A percentile compares a stretch with the other conserved stretches of the same genome.
phyloP scores from a whole-genome alignment of 768 basidiomycete genomes.

The Coprinopsis cinerea region DNA sequence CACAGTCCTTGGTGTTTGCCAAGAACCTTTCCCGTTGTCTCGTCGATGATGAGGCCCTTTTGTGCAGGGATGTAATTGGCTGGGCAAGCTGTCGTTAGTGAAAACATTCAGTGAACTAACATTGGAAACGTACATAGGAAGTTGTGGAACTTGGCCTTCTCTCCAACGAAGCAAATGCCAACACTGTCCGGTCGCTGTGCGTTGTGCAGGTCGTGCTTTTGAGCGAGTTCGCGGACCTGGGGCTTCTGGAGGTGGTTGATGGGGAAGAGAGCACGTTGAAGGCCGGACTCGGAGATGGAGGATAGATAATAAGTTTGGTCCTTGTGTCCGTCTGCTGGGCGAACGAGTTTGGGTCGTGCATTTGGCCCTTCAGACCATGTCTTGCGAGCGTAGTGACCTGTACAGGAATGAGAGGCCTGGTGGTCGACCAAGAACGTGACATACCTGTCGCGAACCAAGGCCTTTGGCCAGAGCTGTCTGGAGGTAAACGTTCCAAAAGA shows the following conservation, averaged over 20 bases:
- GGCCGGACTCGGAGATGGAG: constrained; percentile 59
- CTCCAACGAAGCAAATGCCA: constrained; percentile 92
- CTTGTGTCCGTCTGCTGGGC: constrained; percentile 55
- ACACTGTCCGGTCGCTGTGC: constrained; percentile 81
- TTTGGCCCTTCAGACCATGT: constrained; percentile 29
- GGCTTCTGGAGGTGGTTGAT: constrained; percentile 61
- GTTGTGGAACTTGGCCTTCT: constrained; percentile 61
- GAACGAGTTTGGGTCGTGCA: constrained; percentile 47
- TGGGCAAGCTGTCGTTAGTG: constrained; percentile 22
- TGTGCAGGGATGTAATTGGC: constrained; percentile 71
- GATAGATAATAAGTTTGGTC: constrained; percentile 94
- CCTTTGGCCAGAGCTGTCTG: constrained; percentile 20
- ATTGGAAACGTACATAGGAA: constrained; percentile 56
- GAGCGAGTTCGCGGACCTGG: constrained; percentile 69
- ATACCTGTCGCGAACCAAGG: constrained; percentile 74
- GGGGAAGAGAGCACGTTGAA: constrained; percentile 74
- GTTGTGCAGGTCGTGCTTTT: constrained; percentile 55
- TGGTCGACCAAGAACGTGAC: no score
- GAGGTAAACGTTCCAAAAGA: constrained; percentile 57
- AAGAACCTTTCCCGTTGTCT: constrained; percentile 45
- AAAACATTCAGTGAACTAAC: background rate
- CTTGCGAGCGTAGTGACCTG: constrained; percentile 88
- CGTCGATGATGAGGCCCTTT: constrained; percentile 63
- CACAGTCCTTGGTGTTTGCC: constrained; percentile 73
- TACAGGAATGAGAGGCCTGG: no score